A percentile compares a stretch with the other conserved stretches of the same genome.
Evolutionary conservation across 148 eudicot genomes (phyloP).

Genomic region (Tetragonia tetragonoides): DNA sequence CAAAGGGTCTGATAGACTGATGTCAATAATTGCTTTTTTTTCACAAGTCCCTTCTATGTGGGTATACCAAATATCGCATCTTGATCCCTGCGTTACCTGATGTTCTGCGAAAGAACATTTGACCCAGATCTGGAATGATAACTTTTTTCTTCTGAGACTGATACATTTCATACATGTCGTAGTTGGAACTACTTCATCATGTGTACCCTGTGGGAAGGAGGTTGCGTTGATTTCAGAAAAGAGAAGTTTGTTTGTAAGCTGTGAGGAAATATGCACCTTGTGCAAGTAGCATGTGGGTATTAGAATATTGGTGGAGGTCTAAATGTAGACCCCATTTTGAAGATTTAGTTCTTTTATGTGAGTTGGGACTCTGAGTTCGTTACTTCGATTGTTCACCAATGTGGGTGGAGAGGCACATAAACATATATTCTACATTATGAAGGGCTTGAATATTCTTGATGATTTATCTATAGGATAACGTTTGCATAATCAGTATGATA

Average conservation of each 20-base stretch:
- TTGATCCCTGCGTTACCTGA: neutral
- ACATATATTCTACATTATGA: no score
- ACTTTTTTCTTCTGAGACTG: no score
- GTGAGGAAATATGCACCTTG: neutral
- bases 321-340: neutral
- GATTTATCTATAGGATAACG: no score
- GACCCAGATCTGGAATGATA: neutral
- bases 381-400: neutral
- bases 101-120: neutral
- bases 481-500: no score
- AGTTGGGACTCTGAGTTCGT: neutral
- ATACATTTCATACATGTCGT: no score
- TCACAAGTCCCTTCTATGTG: neutral
- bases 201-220: neutral
- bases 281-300: neutral
- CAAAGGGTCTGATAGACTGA: neutral
- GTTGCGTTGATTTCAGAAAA: neutral
- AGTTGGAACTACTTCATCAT: no score
- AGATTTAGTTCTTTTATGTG: neutral
- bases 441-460: no score
- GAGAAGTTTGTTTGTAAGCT: neutral
- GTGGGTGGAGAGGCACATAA: no score
- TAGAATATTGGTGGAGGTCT: neutral
- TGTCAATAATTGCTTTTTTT: neutral
- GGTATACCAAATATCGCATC: neutral